These are phyloP conservation scores for Oryza longistaminata DNA, from an alignment of 176 grass and related monocot species.

Conservation along the genomic window DNA sequence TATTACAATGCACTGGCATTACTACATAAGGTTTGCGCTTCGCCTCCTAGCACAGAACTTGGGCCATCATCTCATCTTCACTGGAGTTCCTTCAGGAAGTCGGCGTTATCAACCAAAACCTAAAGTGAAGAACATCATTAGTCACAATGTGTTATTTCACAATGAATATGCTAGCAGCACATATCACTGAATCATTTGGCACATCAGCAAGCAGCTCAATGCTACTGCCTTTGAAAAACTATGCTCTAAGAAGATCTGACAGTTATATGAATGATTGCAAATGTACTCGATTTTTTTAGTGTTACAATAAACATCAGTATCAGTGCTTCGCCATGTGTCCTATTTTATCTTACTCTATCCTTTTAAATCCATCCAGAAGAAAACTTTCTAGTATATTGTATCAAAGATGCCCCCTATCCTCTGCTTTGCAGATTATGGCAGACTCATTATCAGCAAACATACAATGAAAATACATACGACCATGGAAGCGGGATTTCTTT, in stretches of 20 bases:
- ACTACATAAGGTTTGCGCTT: conserved; percentile 2
- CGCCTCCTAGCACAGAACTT: background rate
- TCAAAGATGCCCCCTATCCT: background rate
- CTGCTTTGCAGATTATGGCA: background rate
- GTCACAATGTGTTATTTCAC: conserved; percentile 3
- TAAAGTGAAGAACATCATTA: conserved; percentile 29
- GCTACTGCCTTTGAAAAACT: background rate
- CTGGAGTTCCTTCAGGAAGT: conserved; percentile 86
- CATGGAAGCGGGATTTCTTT: background rate
- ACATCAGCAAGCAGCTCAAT: background rate
- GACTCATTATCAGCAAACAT: background rate
- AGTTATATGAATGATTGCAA: background rate
- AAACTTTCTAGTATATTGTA: background rate
- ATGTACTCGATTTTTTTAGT: background rate
- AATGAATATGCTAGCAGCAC: background rate
- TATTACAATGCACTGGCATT: conserved; percentile 35
- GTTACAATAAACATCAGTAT: background rate
- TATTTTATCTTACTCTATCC: background rate
- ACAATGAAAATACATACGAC: background rate
- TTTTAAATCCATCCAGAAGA: background rate
- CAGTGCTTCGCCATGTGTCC: background rate
- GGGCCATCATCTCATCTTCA: conserved; percentile 23
- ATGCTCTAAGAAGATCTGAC: background rate
- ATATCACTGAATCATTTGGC: background rate
- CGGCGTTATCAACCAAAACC: conserved; percentile 75